Conservation (phyloP, 371 early-diverging fungal species). For the Blakeslea trispora region DNA sequence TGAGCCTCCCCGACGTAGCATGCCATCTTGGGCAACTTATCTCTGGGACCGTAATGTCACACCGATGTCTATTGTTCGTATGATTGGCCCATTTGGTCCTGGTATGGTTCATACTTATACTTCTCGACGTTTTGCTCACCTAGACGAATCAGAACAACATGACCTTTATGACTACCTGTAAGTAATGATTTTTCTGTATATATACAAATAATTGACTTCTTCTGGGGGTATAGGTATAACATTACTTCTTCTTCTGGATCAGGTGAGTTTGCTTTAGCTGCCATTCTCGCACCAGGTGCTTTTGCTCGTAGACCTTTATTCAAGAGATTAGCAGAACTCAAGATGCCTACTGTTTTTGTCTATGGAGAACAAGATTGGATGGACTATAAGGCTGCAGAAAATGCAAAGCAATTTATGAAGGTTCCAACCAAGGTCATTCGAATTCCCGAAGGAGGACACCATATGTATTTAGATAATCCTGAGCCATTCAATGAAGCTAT, state of each 20-base stretch:
- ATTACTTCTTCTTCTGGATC: conserved; percentile 77
- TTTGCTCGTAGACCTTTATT: conserved; percentile 82
- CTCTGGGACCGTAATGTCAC: conserved; percentile 81
- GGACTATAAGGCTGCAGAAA: conserved; percentile 79
- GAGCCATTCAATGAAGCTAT: conserved; percentile 65
- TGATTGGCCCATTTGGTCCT: conserved; percentile 79
- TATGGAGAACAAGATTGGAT: conserved; percentile 91
- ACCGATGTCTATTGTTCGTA: conserved; percentile 82
- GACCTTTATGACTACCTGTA: conserved; percentile 64
- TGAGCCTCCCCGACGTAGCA: conserved; percentile 24
- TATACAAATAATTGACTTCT: too few species aligned
- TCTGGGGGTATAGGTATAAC: conserved; percentile 75
- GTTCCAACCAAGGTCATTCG: conserved; percentile 54
- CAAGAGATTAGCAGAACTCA: conserved; percentile 61
- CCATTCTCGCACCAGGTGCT: conserved; percentile 78
- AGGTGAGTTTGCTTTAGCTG: conserved; percentile 79
- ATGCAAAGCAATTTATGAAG: conserved; percentile 56
- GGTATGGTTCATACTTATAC: conserved; percentile 72
- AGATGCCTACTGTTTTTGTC: conserved; percentile 81
- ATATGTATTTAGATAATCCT: conserved; percentile 88
- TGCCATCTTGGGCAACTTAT: conserved; percentile 53
- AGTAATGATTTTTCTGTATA: too few species aligned
- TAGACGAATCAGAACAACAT: conserved; percentile 62
- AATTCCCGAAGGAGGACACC: conserved; percentile 75
- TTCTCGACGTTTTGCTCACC: conserved; percentile 65